A percentile compares a stretch with the other conserved stretches of the same genome.
phyloP scores from a whole-genome alignment of 176 grass and related monocot genomes.

The Eragrostis nindensis region DNA sequence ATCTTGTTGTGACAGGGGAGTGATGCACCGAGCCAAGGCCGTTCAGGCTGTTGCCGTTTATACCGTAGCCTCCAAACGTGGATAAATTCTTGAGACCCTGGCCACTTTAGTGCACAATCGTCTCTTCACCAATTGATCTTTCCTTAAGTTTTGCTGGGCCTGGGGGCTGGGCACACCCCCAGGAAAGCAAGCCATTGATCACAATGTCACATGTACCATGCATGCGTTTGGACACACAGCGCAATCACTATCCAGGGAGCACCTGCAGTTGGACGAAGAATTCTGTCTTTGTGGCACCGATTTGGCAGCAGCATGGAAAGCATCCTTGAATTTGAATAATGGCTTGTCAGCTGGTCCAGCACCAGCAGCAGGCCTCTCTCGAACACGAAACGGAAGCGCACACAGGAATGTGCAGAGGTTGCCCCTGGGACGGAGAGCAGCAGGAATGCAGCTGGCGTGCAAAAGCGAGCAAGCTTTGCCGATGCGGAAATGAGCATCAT shows the following conservation, averaged over 20 bases:
- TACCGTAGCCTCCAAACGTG: too few relatives aligned
- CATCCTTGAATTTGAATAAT: neutral
- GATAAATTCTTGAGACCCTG: too few relatives aligned
- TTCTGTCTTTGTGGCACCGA: neutral
- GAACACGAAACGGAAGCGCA: neutral
- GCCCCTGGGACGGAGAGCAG: neutral
- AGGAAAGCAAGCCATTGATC: neutral
- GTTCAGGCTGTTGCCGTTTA: too few relatives aligned
- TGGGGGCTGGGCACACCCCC: neutral
- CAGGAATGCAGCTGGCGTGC: neutral
- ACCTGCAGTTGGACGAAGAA: neutral
- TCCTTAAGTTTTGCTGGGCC: neutral
- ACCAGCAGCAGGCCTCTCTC: neutral
- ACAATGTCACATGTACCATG: neutral
- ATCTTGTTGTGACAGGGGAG: too few relatives aligned
- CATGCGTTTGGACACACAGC: neutral
- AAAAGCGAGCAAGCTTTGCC: slow-evolving; percentile 15
- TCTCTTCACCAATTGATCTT: too few relatives aligned
- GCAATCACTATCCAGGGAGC: neutral
- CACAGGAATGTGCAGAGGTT: neutral
- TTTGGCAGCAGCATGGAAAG: neutral
- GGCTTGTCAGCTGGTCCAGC: neutral
- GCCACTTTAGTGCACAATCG: too few relatives aligned
- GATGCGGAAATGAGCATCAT: slow-evolving; percentile 2
- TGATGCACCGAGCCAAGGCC: too few relatives aligned